phyloP scores from a whole-genome alignment of 345 rosid genomes.

The Physaria fendleri region DNA sequence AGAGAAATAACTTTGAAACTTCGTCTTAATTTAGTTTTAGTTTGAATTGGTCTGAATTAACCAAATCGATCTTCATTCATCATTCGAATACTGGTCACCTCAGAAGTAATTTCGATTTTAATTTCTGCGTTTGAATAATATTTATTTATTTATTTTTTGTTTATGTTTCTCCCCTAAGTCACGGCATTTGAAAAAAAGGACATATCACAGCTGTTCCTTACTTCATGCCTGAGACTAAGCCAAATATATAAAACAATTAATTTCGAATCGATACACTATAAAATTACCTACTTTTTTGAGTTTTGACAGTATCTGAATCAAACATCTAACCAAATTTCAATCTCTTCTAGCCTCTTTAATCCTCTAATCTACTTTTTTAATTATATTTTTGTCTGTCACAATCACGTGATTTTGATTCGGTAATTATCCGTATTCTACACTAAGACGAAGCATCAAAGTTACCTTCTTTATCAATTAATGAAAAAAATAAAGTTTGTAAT shows the following conservation, averaged over 20 bases:
- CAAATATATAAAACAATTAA: no score
- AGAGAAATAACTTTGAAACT: constrained; percentile 5
- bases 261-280: constrained; percentile 15
- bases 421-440: constrained; percentile 23
- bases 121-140: constrained; percentile 3
- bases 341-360: not conserved
- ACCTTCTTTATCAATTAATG: not conserved
- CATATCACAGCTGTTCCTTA: constrained; percentile 32
- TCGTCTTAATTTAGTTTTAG: no score
- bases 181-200: constrained; percentile 27
- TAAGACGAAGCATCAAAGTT: constrained; percentile 7
- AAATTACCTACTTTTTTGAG: constrained; percentile 26
- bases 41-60: no score
- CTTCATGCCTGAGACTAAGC: constrained; percentile 25
- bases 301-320: constrained; percentile 18
- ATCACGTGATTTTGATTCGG: constrained; percentile 28
- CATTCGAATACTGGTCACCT: not conserved
- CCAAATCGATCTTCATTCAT: no score
- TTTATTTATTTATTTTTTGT: not conserved
- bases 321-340: no score
- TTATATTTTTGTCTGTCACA: not conserved
- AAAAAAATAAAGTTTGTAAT: not conserved
- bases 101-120: not conserved
- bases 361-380: not conserved
- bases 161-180: constrained; percentile 21